Percentiles rank a stretch among this genome's conserved stretches.
Evolutionary conservation across 805 yeast genomes (phyloP).

Genomic region (Wickerhamiella siamensis): DNA sequence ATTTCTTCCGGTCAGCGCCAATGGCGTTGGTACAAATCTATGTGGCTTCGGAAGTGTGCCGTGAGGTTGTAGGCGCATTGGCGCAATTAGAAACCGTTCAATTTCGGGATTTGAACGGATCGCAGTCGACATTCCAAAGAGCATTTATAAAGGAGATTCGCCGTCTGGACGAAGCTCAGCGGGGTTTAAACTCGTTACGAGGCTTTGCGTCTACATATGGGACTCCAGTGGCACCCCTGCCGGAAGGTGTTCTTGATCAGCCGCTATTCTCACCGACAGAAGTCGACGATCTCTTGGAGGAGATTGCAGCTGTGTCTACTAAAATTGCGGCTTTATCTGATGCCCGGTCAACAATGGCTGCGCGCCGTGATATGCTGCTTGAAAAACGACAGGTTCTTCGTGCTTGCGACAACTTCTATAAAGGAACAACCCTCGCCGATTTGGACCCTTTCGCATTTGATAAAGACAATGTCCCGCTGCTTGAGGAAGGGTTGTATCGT

Average conservation of each 20-base stretch:
- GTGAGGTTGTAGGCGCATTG: conserved; percentile 66
- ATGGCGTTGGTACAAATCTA: conserved; percentile 89
- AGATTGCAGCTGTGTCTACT: conserved; percentile 51
- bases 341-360: conserved; percentile 49
- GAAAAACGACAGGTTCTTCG: conserved; percentile 55
- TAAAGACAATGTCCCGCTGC: conserved; percentile 24
- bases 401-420: conserved; percentile 32
- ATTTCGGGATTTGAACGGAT: conserved; percentile 72
- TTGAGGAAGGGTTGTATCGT: conserved; percentile 10
- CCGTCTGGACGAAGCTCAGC: conserved; percentile 49
- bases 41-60: conserved; percentile 73
- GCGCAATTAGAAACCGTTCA: conserved; percentile 79
- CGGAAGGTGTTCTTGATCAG: conserved; percentile 3
- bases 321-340: conserved; percentile 55
- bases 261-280: conserved; percentile 32
- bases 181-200: conserved; percentile 19
- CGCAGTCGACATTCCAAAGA: conserved; percentile 71
- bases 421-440: conserved; percentile 21
- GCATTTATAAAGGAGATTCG: conserved; percentile 79
- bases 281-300: conserved; percentile 53
- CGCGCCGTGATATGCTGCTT: conserved; percentile 44
- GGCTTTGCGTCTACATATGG: not conserved
- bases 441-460: conserved; percentile 14
- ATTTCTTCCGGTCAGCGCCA: conserved; percentile 65
- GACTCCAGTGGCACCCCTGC: not conserved